Base-by-base conservation (phyloP, 768 basidiomycete species). In the Mycena crocata region DNA sequence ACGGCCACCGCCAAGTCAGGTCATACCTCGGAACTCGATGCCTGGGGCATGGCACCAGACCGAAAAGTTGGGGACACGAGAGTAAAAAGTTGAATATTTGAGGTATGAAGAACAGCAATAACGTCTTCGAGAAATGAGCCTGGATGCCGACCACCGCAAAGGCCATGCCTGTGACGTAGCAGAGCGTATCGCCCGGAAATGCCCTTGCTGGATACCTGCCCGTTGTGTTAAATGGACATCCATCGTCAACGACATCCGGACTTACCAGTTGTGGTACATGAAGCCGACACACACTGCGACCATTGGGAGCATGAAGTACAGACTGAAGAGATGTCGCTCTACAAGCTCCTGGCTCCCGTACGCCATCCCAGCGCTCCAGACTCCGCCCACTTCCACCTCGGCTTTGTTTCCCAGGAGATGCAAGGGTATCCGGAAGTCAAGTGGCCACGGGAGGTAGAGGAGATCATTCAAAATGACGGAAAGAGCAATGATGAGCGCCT, bases 131-230 rank as follows among this genome's bases (percentile, higher is more conserved):
- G 78, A 96, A 98, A 78, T 99, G 98, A 0, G 93, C 95, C 74
- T 98, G 94, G 68, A 99, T 98, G 26, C 95, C 96, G 34, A 97
- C 96, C 12, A 98, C 96, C 1, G 98, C 92, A 76, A 99, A 99
- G 5, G 98, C 95, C 98, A 99, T 99, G 65, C 98, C 98, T 0
- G 95, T 89, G 42, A 98, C 90, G 81, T 99, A 99, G 78, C 98
- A 99, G 32, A 99, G 85, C 5, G 98, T 99, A 77, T 99, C 98
- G 3, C 98, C 98, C 0, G 96, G 93, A 75, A 99, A 99, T 0
- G 88, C 95, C 24, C 92, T 87, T 13, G 98, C 96, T 8, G 98
- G 98, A 76, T 97, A 99, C 96, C 97, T 98, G 73, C 1, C 15
- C 57, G 37, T 55, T 50, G 28, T 51, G 42, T 62, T 44, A 66